Percentiles rank a stretch among this genome's conserved stretches.
Conservation (phyloP, 2,329 filamentous ascomycete species). For the Sphaerulina vaccinii region DNA sequence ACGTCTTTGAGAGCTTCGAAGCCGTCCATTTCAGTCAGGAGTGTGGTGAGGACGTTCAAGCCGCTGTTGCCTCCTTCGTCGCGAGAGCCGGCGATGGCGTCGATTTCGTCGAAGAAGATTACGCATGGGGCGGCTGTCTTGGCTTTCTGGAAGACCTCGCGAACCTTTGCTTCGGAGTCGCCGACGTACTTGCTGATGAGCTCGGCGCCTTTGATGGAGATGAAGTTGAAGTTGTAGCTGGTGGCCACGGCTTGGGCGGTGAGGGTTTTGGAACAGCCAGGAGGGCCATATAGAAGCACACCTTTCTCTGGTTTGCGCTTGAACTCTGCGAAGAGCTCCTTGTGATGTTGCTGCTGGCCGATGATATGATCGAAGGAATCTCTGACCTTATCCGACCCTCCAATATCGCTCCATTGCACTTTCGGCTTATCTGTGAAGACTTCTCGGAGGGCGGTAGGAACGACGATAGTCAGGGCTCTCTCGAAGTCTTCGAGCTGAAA, state of each 20-base stretch:
- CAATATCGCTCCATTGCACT: constrained; percentile 83
- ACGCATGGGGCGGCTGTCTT: constrained; percentile 83
- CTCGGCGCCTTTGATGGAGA: constrained; percentile 90
- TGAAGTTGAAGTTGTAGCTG: constrained; percentile 87
- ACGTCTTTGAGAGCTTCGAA: constrained; percentile 83
- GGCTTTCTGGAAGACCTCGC: constrained; percentile 82
- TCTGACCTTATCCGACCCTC: constrained; percentile 77
- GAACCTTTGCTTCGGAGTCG: constrained; percentile 82
- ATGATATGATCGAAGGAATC: constrained; percentile 56
- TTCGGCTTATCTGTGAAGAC: constrained; percentile 85
- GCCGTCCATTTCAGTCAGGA: constrained; percentile 94
- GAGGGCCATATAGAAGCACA: constrained; percentile 84
- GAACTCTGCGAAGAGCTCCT: constrained; percentile 34
- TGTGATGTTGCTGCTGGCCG: constrained; percentile 33
- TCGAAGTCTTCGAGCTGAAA: constrained; percentile 9
- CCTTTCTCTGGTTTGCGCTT: constrained; percentile 67
- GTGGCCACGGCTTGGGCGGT: constrained; percentile 88
- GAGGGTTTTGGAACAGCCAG: constrained; percentile 92
- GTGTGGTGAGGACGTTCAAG: constrained; percentile 81
- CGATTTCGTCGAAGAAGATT: constrained; percentile 97
- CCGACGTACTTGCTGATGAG: constrained; percentile 96
- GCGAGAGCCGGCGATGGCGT: constrained; percentile 69
- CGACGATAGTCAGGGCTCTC: constrained; percentile 46
- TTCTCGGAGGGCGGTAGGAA: constrained; percentile 83
- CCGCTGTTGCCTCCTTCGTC: constrained; percentile 51